Conservation (phyloP, 169 alveolate genomes). For the Plasmodium blacklocki region DNA sequence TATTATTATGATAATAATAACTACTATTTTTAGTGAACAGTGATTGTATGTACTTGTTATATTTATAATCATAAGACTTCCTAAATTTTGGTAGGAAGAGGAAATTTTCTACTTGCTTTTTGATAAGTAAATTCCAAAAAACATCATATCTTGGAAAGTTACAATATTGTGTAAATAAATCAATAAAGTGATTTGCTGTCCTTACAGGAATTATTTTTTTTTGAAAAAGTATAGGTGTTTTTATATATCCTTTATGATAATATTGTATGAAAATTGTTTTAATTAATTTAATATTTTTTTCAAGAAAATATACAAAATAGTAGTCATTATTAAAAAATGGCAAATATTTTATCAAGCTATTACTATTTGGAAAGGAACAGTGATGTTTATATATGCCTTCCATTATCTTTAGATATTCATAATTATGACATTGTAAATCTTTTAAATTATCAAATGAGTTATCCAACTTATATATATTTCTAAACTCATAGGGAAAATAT, state of each 20-base stretch:
- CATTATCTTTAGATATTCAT: constrained; percentile 51
- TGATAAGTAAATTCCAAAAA: constrained; percentile 39
- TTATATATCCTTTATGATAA: constrained; percentile 68
- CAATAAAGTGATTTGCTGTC: constrained; percentile 8
- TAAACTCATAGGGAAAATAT: too few species aligned
- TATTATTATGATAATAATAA: too few species aligned
- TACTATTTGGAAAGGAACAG: neutral
- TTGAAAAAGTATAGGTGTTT: constrained; percentile 27
- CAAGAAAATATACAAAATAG: constrained; percentile 63
- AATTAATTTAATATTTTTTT: constrained; percentile 44
- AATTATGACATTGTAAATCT: constrained; percentile 49
- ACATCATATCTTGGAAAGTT: constrained; percentile 60
- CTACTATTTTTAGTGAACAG: too few species aligned
- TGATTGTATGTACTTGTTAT: constrained; percentile 45
- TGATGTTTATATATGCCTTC: constrained; percentile 39
- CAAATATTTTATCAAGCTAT: constrained; percentile 44
- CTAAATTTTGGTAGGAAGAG: constrained; percentile 34
- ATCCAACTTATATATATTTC: neutral
- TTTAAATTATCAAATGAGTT: constrained; percentile 17
- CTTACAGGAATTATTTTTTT: constrained; percentile 4
- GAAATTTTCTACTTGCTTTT: constrained; percentile 4
- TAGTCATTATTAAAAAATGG: constrained; percentile 41
- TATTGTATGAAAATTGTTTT: constrained; percentile 63
- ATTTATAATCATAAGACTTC: constrained; percentile 39
- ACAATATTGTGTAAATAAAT: constrained; percentile 48